Percentiles rank a stretch among this genome's conserved stretches.
Evolutionary conservation across 179 eudicot species (phyloP).

Genomic region (Pouteria campechiana): DNA sequence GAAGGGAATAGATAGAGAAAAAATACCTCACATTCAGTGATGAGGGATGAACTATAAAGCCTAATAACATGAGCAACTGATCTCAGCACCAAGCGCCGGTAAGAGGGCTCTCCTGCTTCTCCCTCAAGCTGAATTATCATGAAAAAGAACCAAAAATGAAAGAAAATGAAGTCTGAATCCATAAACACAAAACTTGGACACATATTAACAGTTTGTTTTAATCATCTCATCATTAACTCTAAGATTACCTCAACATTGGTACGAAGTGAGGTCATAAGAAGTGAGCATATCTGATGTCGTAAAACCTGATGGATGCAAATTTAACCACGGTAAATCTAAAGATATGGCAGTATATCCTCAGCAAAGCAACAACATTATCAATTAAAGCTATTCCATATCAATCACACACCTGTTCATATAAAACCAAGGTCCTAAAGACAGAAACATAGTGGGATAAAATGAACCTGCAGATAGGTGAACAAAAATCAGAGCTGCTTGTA

Average conservation of each 20-base stretch:
- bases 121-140: constrained; percentile 62
- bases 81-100: constrained; percentile 90
- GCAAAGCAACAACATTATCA: no score
- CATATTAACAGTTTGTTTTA: not conserved
- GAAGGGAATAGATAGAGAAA: not conserved
- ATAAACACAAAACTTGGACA: not conserved
- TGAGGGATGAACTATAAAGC: constrained; percentile 81
- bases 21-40: constrained; percentile 89
- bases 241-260: constrained; percentile 83
- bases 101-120: constrained; percentile 94
- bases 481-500: no score
- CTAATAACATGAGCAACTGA: constrained; percentile 89
- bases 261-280: constrained; percentile 95
- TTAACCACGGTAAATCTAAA: not conserved
- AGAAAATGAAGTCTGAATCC: not conserved
- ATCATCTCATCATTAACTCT: not conserved
- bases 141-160: constrained; percentile 5
- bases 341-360: not conserved
- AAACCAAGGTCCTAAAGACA: constrained; percentile 67
- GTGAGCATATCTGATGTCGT: constrained; percentile 94
- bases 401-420: constrained; percentile 70
- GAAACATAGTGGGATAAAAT: constrained; percentile 74
- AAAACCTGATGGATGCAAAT: constrained; percentile 47
- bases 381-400: no score
- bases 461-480: constrained; percentile 94